Evolutionary conservation across 2,329 filamentous ascomycete genomes (phyloP).

Genomic region (Fusarium guadeloupense): DNA sequence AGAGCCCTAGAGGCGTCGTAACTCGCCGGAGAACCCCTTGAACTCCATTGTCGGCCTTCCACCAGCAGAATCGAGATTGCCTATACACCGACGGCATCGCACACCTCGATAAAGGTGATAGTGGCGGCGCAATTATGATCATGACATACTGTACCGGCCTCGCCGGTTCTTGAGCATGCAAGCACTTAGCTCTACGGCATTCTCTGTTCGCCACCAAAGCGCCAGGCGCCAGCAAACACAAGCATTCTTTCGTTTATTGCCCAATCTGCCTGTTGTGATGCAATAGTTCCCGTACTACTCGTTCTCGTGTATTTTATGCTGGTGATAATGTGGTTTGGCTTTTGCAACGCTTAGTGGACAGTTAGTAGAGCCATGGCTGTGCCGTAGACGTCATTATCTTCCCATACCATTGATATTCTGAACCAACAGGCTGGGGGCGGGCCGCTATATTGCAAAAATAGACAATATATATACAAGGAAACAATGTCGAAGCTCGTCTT

Average conservation of each 20-base stretch:
- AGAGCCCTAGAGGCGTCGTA: background rate
- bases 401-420: background rate
- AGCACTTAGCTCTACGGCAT: too few species aligned
- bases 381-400: constrained; percentile 33
- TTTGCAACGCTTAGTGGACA: background rate
- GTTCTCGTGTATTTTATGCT: background rate
- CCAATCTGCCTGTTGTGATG: background rate
- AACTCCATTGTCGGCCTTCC: constrained; percentile 69
- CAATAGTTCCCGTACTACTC: background rate
- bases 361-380: background rate
- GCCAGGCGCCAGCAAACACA: too few species aligned
- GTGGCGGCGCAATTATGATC: too few species aligned
- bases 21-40: constrained; percentile 62
- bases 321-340: background rate
- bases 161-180: too few species aligned
- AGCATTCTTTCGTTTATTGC: constrained; percentile 55
- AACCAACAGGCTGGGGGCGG: background rate
- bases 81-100: constrained; percentile 69
- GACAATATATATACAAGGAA: background rate
- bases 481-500: background rate
- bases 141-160: too few species aligned
- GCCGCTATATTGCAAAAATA: background rate
- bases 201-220: too few species aligned
- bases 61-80: constrained; percentile 68
- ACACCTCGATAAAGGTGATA: constrained; percentile 66